A percentile compares a stretch with the other conserved stretches of the same genome.
Conservation (phyloP, 2,329 filamentous ascomycete species). For the Calonectria ilicicola region DNA sequence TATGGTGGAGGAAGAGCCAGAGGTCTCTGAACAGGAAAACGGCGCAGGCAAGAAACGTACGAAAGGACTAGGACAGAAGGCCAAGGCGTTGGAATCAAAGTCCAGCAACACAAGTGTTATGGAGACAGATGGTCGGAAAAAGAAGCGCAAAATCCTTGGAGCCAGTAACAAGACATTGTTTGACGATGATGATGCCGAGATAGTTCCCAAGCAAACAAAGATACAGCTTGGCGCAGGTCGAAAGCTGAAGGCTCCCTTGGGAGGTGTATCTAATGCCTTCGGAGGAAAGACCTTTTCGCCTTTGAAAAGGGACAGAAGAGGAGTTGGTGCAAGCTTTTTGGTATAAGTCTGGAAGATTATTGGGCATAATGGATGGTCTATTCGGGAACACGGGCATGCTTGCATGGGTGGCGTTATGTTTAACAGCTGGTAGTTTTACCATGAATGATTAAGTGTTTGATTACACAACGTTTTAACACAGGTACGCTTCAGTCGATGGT, state of each 20-base stretch:
- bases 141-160: slow-evolving; percentile 80
- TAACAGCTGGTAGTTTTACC: not conserved
- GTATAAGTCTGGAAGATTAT: slow-evolving; percentile 45
- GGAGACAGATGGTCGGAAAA: slow-evolving; percentile 65
- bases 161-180: slow-evolving; percentile 75
- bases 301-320: slow-evolving; percentile 76
- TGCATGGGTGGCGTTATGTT: slow-evolving; percentile 37
- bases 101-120: slow-evolving; percentile 25
- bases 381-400: not conserved
- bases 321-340: slow-evolving; percentile 71
- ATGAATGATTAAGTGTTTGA: not conserved
- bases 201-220: slow-evolving; percentile 48
- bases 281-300: slow-evolving; percentile 73
- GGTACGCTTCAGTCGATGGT: no score
- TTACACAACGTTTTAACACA: not conserved
- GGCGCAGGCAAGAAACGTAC: slow-evolving; percentile 21
- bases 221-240: slow-evolving; percentile 43
- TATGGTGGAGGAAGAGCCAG: slow-evolving; percentile 55
- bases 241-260: slow-evolving; percentile 52
- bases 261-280: slow-evolving; percentile 60
- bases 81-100: slow-evolving; percentile 22
- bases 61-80: slow-evolving; percentile 29
- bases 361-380: not conserved
- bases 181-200: slow-evolving; percentile 72
- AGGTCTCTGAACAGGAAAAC: slow-evolving; percentile 48